Percentiles rank a stretch among this genome's conserved stretches.
phyloP scores from a whole-genome alignment of 192 early-diverging fungal species.

The Coemansia sp. region DNA sequence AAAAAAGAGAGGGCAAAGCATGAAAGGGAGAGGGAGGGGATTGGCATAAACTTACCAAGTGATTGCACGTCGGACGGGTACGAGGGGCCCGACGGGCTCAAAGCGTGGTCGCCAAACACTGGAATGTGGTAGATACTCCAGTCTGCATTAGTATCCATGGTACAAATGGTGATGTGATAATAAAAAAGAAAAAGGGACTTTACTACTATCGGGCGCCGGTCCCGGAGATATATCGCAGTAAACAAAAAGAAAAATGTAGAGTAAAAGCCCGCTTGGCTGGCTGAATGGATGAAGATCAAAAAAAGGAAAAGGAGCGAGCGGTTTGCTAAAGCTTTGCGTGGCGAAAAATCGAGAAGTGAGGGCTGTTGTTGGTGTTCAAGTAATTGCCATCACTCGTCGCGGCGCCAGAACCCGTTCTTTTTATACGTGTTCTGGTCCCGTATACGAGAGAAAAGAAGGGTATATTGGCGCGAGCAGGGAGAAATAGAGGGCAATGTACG shows the following conservation, averaged over 20 bases:
- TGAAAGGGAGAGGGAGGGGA: not conserved
- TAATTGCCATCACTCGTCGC: not conserved
- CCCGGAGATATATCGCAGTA: too few relatives aligned
- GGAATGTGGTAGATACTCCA: constrained; percentile 4
- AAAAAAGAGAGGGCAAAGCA: not conserved
- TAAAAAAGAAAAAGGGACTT: not conserved
- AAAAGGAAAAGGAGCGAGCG: not conserved
- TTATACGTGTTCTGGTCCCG: not conserved
- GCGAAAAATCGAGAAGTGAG: not conserved
- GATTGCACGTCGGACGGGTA: constrained; percentile 26
- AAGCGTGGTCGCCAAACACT: constrained; percentile 15
- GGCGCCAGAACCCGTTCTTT: not conserved
- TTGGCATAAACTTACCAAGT: constrained; percentile 38
- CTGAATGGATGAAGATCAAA: not conserved
- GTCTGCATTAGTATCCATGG: not conserved
- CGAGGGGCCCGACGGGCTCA: constrained; percentile 1
- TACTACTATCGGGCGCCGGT: not conserved
- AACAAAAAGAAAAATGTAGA: not conserved
- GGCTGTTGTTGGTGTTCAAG: not conserved
- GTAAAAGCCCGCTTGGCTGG: not conserved
- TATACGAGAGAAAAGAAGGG: not conserved
- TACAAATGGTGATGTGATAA: not conserved
- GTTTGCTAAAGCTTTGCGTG: not conserved
- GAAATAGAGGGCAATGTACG: not conserved
- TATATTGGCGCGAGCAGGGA: not conserved